These are phyloP conservation scores for Pezicula radicicola DNA, from an alignment of 2,329 filamentous ascomycete species.

Conservation along the genomic window DNA sequence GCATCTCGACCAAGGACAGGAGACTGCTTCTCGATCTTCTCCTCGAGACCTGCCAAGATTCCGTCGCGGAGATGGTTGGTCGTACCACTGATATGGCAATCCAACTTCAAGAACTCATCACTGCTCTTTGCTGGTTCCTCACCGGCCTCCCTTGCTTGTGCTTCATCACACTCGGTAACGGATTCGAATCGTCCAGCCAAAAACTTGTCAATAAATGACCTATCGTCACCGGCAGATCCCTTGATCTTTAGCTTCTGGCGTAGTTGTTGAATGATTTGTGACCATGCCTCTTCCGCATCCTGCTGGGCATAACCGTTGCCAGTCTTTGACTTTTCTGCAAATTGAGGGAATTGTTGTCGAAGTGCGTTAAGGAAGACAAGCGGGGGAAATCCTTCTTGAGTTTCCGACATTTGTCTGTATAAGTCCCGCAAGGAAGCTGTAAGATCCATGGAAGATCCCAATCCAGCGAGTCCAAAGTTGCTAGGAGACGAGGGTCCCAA, in stretches of 20 bases:
- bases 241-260: constrained; percentile 72
- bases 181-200: constrained; percentile 81
- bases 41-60: constrained; percentile 74
- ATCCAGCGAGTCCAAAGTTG: constrained; percentile 42
- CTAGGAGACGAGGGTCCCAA: constrained; percentile 37
- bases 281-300: constrained; percentile 98
- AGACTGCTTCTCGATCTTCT: constrained; percentile 90
- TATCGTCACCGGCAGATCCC: constrained; percentile 41
- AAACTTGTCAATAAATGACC: constrained; percentile 86
- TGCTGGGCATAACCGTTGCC: constrained; percentile 92
- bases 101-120: constrained; percentile 85
- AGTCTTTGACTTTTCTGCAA: constrained; percentile 82
- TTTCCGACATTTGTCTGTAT: constrained; percentile 86
- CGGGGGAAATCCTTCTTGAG: constrained; percentile 82
- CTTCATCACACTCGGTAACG: constrained; percentile 79
- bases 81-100: constrained; percentile 86
- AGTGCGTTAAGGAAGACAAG: constrained; percentile 79
- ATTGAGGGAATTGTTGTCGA: constrained; percentile 81
- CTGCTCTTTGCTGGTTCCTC: constrained; percentile 66
- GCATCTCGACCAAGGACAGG: constrained; percentile 74
- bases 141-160: constrained; percentile 68
- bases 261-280: constrained; percentile 84
- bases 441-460: constrained; percentile 58
- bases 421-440: constrained; percentile 75
- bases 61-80: constrained; percentile 93